Evolutionary conservation across 2,329 filamentous ascomycete genomes (phyloP).

Genomic region (Elsinoe ampelina): DNA sequence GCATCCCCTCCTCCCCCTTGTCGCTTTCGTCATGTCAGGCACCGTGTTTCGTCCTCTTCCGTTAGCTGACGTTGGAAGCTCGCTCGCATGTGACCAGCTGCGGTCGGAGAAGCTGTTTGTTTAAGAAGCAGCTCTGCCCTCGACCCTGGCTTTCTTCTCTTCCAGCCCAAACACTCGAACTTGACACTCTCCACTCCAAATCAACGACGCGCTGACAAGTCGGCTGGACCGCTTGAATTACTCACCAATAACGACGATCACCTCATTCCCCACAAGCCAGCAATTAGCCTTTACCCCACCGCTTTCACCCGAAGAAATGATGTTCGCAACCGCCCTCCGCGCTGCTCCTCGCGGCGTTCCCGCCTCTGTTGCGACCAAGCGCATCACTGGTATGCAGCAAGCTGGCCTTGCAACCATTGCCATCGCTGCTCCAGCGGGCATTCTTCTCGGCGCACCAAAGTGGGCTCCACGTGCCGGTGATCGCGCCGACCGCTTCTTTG

Average conservation of each 20-base stretch:
- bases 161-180: background rate
- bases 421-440: conserved; percentile 1
- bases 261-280: background rate
- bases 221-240: conserved; percentile 1
- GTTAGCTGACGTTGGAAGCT: conserved; percentile 4
- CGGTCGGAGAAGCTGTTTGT: background rate
- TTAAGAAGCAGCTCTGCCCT: conserved; percentile 4
- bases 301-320: background rate
- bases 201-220: conserved; percentile 4
- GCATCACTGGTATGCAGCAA: conserved; percentile 13
- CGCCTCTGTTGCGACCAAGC: background rate
- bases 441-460: conserved; percentile 5
- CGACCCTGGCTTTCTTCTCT: background rate
- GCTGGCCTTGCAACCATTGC: background rate
- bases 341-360: conserved; percentile 2
- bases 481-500: conserved; percentile 11
- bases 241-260: background rate
- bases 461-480: conserved; percentile 12
- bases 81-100: background rate
- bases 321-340: conserved; percentile 14
- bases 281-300: background rate
- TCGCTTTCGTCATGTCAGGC: background rate
- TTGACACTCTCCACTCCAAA: conserved; percentile 7
- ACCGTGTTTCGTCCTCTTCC: conserved; percentile 1
- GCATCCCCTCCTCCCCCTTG: background rate